Percentiles rank a stretch among this genome's conserved stretches.
Conservation (phyloP, 345 rosid genomes). For the Camelina sativa region DNA sequence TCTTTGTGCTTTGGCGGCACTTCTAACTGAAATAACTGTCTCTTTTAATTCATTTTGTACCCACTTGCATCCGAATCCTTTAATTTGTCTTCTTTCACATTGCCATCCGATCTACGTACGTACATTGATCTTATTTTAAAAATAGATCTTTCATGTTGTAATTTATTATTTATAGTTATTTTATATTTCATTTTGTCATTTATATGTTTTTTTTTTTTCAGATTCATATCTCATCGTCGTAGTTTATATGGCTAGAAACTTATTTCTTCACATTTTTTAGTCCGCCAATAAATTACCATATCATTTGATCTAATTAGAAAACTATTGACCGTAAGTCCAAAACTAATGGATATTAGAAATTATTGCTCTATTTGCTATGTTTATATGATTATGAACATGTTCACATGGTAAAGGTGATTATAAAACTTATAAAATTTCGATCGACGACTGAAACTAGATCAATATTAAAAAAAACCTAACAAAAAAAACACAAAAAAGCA, state of each 20-base stretch:
- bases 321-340: neutral
- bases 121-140: neutral
- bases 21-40: slow-evolving; percentile 48
- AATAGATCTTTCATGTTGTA: neutral
- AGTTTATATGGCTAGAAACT: neutral
- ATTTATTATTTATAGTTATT: neutral
- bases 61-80: slow-evolving; percentile 36
- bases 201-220: neutral
- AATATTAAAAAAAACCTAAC: neutral
- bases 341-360: neutral
- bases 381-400: slow-evolving; percentile 4
- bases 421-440: neutral
- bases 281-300: no score
- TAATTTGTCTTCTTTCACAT: neutral
- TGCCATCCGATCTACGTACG: slow-evolving; percentile 15
- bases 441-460: neutral
- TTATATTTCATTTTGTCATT: neutral
- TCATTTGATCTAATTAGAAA: neutral
- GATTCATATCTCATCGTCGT: neutral
- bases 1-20: slow-evolving; percentile 37
- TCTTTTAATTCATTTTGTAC: slow-evolving; percentile 23
- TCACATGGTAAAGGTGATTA: neutral
- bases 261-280: neutral
- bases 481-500: slow-evolving; percentile 2
- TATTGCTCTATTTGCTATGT: neutral